Evolutionary conservation across 2,329 filamentous ascomycete species (phyloP), one percentile per base, ranked within the genome.

Genomic region (Talaromyces sp.): DNA sequence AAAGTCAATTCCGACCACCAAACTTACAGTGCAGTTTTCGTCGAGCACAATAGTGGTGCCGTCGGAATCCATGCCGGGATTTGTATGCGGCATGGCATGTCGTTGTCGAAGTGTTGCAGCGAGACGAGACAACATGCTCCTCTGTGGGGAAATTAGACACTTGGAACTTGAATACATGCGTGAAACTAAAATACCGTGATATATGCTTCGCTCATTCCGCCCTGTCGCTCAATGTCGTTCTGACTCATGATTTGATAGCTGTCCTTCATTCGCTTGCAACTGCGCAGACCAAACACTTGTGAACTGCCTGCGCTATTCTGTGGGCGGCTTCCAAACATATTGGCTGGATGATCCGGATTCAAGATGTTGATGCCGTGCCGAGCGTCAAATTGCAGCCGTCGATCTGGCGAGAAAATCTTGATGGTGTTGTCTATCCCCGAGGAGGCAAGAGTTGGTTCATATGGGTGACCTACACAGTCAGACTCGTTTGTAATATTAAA

Each of bases 381-480:
- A 19, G 86, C 86, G 56, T 82, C 79, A 38, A 80, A 76, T 64
- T 87, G 83, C 17, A 84, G 82, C 35, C 79, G 78, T 51, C 76
- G 78, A 65, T 88, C 86, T 0, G 85, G 78, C 0, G 83, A 86
- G 72, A 89, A 89, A 58, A 89, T 84, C 68, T 89, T 89, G 73
- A 89, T 83, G 0, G 86, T 88, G 65, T 84, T 81, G 64, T 89
- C 86, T 61, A 89, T 89, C 21, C 86, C 86, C 2, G 84, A 86
- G 31, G 84, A 85, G 2, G 87, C 86, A 60, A 89, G 77, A 63
- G 85, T 84, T 1, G 86, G 85, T 69, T 89, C 86, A 65, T 87
- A 87, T 1, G 86, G 86, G 69, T 89, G 86, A 2, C 83, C 83
- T 82, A 65, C 41, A 19, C 31, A 5, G 21, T 51, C 8, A 59